phyloP scores from a whole-genome alignment of 2,329 filamentous ascomycete genomes.

The Aspergillaceae sp. region DNA sequence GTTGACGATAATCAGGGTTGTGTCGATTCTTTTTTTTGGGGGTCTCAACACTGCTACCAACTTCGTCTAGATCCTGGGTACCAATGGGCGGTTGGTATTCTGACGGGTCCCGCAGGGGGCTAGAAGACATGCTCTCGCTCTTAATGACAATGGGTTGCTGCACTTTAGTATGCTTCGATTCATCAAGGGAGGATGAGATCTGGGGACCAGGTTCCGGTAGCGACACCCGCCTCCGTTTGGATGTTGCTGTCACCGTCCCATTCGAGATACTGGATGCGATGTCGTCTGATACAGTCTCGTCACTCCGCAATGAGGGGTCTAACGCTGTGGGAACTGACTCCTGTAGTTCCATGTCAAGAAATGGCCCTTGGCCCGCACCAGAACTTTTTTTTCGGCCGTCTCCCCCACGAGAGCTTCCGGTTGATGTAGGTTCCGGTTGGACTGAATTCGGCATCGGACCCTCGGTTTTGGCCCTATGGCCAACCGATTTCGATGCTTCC shows the following conservation, averaged over 20 bases:
- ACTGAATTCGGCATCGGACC: too few species aligned
- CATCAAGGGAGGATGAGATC: neutral
- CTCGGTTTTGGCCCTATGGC: neutral
- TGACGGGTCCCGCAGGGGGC: conserved; percentile 14
- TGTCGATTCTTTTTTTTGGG: conserved; percentile 28
- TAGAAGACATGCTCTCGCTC: conserved; percentile 28
- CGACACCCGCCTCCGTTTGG: conserved; percentile 15
- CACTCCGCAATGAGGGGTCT: conserved; percentile 3
- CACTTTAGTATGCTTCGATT: conserved; percentile 5
- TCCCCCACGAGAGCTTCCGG: neutral
- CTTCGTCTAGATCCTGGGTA: conserved; percentile 53
- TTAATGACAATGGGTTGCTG: conserved; percentile 23
- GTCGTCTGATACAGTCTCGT: conserved; percentile 1
- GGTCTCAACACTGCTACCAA: conserved; percentile 33
- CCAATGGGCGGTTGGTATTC: conserved; percentile 34
- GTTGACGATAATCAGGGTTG: neutral
- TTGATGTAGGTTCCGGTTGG: neutral
- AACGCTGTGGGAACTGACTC: conserved; percentile 12
- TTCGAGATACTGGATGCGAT: conserved; percentile 1
- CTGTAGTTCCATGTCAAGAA: neutral
- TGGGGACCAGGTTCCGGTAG: neutral
- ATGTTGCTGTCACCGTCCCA: conserved; percentile 2
- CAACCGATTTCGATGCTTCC: neutral
- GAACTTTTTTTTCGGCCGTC: neutral
- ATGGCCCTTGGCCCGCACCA: neutral